These are phyloP conservation scores for Kalmusia sp. DNA, from an alignment of 2,329 filamentous ascomycete genomes.

Conservation along the genomic window DNA sequence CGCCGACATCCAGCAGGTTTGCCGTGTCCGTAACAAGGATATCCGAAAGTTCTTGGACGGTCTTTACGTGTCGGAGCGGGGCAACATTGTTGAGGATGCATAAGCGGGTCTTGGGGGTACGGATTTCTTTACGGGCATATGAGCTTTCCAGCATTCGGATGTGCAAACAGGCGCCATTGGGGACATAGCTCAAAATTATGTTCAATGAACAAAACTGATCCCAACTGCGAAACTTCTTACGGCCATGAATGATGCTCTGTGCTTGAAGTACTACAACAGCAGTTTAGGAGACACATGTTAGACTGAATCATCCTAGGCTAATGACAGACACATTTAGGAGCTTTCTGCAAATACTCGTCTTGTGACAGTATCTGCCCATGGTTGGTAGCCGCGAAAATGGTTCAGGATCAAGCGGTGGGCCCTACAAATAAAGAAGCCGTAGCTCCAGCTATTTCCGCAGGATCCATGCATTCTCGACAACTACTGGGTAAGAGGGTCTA, in stretches of 20 bases:
- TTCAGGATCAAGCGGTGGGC: too few relatives aligned
- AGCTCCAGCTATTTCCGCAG: background rate
- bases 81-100: constrained; percentile 81
- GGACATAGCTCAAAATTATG: constrained; percentile 47
- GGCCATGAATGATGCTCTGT: background rate
- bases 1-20: constrained; percentile 99
- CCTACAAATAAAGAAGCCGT: background rate
- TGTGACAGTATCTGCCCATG: too few relatives aligned
- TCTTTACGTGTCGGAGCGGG: constrained; percentile 99
- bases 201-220: constrained; percentile 45
- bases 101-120: constrained; percentile 40
- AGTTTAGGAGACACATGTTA: too few relatives aligned
- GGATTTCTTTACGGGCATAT: constrained; percentile 51
- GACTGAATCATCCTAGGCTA: background rate
- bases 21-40: constrained; percentile 99
- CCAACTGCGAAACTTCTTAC: background rate
- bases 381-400: too few relatives aligned
- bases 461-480: background rate
- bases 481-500: background rate
- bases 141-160: constrained; percentile 49
- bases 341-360: background rate
- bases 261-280: too few relatives aligned
- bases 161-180: constrained; percentile 47
- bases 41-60: constrained; percentile 99
- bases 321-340: background rate